These are phyloP conservation scores for Rhytidiadelphus loreus DNA, from an alignment of 225 moss, liverwort and hornwort genomes.

Conservation along the genomic window DNA sequence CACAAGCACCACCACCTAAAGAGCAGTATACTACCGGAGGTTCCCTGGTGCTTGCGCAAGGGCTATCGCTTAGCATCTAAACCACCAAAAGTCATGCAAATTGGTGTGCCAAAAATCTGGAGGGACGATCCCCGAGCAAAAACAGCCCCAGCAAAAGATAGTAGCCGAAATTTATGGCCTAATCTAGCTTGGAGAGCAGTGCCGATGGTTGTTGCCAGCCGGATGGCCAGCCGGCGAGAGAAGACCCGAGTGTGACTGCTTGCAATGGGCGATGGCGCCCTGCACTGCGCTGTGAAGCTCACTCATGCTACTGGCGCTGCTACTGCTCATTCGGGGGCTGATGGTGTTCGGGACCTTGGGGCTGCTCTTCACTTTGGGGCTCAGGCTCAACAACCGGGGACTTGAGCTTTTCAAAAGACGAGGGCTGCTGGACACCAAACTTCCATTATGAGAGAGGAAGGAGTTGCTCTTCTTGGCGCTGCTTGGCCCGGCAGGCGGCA, in stretches of 20 bases:
- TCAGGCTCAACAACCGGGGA: slow-evolving; percentile 32
- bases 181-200: not conserved
- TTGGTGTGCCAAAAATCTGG: slow-evolving; percentile 2
- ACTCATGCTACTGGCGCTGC: slow-evolving; percentile 55
- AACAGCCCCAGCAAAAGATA: not conserved
- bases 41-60: slow-evolving; percentile 2
- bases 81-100: not conserved
- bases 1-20: slow-evolving; percentile 8
- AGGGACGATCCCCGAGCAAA: not conserved
- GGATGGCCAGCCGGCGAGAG: slow-evolving; percentile 19
- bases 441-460: slow-evolving; percentile 15
- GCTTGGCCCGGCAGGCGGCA: slow-evolving; percentile 34
- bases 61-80: not conserved
- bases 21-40: not conserved
- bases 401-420: slow-evolving; percentile 29
- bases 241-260: slow-evolving; percentile 71
- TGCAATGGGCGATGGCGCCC: slow-evolving; percentile 95
- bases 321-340: slow-evolving; percentile 41
- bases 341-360: slow-evolving; percentile 25
- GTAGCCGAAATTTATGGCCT: not conserved
- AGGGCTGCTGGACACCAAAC: slow-evolving; percentile 25
- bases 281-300: slow-evolving; percentile 93
- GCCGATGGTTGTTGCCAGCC: not conserved
- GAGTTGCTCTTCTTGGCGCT: slow-evolving; percentile 24
- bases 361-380: slow-evolving; percentile 50